Evolutionary conservation across 495 filamentous ascomycete genomes (phyloP).

Genomic region (Terfezia boudieri): DNA sequence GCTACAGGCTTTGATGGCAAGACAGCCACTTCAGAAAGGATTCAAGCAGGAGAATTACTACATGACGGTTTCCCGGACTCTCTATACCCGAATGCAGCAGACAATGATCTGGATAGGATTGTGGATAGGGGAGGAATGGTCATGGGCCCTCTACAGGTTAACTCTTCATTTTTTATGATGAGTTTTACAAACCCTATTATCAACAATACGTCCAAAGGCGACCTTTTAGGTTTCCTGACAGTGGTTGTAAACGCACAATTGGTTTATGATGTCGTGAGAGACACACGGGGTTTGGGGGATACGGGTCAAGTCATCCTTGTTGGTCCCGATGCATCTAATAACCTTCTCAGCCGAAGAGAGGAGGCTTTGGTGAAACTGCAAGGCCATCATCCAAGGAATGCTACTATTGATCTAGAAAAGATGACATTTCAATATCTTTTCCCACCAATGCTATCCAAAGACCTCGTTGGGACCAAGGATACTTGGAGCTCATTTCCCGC

Average conservation of each 20-base stretch:
- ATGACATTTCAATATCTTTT: background rate
- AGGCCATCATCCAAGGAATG: background rate
- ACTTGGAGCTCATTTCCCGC: background rate
- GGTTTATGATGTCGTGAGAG: conserved; percentile 32
- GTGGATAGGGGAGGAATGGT: conserved; percentile 26
- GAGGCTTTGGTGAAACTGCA: conserved; percentile 1
- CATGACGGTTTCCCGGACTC: conserved; percentile 13
- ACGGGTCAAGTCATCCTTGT: conserved; percentile 36
- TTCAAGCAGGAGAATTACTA: conserved; percentile 1
- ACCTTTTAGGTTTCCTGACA: conserved; percentile 36
- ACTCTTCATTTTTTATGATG: conserved; percentile 32
- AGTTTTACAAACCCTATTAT: conserved; percentile 42
- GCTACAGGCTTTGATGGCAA: conserved; percentile 13
- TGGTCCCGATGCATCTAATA: conserved; percentile 29
- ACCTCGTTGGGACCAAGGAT: background rate
- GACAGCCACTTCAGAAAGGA: conserved; percentile 23
- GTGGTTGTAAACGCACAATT: conserved; percentile 31
- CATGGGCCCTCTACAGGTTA: conserved; percentile 33
- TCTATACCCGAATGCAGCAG: conserved; percentile 37
- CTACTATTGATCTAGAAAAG: background rate
- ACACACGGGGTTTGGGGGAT: conserved; percentile 32
- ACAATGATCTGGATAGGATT: conserved; percentile 23
- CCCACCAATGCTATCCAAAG: background rate
- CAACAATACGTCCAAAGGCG: conserved; percentile 35
- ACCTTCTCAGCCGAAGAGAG: conserved; percentile 20